Base-by-base conservation (phyloP, 1,139 yeast species). In the Candida glucosophila region DNA sequence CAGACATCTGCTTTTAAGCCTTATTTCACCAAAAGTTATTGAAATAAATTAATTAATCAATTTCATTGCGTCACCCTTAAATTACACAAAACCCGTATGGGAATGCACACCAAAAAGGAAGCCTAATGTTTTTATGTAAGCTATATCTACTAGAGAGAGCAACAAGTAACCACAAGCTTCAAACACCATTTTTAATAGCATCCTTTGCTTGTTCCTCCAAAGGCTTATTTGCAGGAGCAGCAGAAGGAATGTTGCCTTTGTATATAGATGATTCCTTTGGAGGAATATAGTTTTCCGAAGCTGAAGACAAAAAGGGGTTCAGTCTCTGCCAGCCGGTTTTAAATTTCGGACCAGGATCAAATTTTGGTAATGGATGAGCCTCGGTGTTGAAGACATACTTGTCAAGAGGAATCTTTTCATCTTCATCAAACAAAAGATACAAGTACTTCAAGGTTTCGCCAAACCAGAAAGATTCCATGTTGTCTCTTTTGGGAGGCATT, bases 401-500 rank as follows among this genome's bases (percentile, higher is more conserved):
- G 25, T 74, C 76, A 34, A 81, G 58, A 23, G 80, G 76, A 32
- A 74, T 49, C 32, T 62, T 60, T 39, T 67, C 61, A 12, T 66
- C 67, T 22, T 76, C 75, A 39, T 80, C 85, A 52, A 88, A 88
- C 39, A 88, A 61, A 34, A 88, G 59, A 49, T 85, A 86, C 31
- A 88, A 63, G 50, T 88, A 88, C 52, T 88, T 88, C 46, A 88
- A 67, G 1, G 97, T 88, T 51, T 88, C 96, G 1, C 95, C 88
- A 31, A 83, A 62, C 97, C 97, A 88, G 62, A 85, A 85, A 10
- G 93, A 78, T 52, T 88, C 96, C 69, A 83, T 73, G 45, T 83
- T 83, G 52, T 88, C 94, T 29, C 70, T 56, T 37, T 48, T 52
- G 17, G 47, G 52, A 1, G 73, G 58, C 6, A 82, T 75, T 10